These are phyloP conservation scores for Scutellaria baicalensis DNA, from an alignment of 257 asterid genomes.

Conservation along the genomic window DNA sequence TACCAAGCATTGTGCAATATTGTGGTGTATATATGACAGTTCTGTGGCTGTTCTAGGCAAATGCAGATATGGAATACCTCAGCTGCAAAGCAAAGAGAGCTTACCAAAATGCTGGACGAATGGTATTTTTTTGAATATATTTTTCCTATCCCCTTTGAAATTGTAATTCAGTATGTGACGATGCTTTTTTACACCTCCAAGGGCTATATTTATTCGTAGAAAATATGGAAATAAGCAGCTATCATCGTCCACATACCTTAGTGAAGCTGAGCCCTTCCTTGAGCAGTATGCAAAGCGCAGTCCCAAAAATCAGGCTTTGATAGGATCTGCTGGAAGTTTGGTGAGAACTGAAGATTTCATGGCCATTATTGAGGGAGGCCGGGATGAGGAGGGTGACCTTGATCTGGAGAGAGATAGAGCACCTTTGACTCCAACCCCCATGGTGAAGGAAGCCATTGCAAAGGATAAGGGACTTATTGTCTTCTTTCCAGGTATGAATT, in stretches of 20 bases:
- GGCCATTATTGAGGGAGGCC: conserved; percentile 63
- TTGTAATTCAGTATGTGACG: conserved; percentile 15
- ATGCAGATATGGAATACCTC: conserved; percentile 97
- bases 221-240: conserved; percentile 67
- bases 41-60: conserved; percentile 57
- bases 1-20: neutral
- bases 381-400: conserved; percentile 95
- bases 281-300: conserved; percentile 89
- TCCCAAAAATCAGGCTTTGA: conserved; percentile 76
- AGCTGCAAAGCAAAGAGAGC: conserved; percentile 71
- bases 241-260: conserved; percentile 76
- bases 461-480: conserved; percentile 87
- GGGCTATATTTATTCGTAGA: conserved; percentile 80
- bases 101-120: conserved; percentile 92
- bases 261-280: conserved; percentile 95
- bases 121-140: conserved; percentile 52
- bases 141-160: conserved; percentile 10
- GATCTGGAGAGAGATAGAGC: conserved; percentile 42
- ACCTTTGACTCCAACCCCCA: conserved; percentile 43
- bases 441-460: conserved; percentile 50
- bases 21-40: conserved; percentile 12
- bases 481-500: conserved; percentile 80
- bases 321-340: conserved; percentile 91
- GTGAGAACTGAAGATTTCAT: conserved; percentile 81
- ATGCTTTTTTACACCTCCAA: conserved; percentile 18